Evolutionary conservation across 2,329 filamentous ascomycete species (phyloP), one percentile per base, ranked within the genome.

Genomic region (Hirsutella thompsonii): DNA sequence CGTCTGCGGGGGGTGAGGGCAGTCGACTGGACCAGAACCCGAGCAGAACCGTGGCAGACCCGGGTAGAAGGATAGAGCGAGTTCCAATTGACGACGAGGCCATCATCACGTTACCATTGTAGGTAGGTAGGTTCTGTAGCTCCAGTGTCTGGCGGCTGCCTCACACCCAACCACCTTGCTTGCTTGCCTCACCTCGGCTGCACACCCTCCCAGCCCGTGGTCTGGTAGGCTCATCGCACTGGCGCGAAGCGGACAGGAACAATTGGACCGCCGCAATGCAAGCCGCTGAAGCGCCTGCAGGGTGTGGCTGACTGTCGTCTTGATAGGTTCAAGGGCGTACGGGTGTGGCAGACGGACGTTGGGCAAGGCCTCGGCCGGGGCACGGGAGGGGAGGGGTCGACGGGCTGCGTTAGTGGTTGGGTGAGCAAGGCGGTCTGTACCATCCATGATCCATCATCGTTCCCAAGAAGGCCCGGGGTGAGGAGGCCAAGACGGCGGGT

Each of bases 221-320:
- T 26, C 11, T 26, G 23, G 23, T 11, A 26, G 23, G 23, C 23
- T 26, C 23, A 26, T 11, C 8, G 30, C 30, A 5, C 37, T 38
- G 43, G 46, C 46, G 46, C 48, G 20, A 48, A 50, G 30, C 20
- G 5, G 39, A 28, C 40, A 42, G 33, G 42, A 28, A 30, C 41
- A 37, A 49, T 48, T 49, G 47, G 48, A 43, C 37, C 32, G 37
- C 20, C 5, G 29, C 14, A 16, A 40, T 49, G 46, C 47, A 47
- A 41, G 46, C 40, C 44, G 47, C 45, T 44, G 37, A 35, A 41
- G 42, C 40, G 43, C 42, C 34, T 44, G 45, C 43, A 40, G 43
- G 42, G 39, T 42, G 43, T 33, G 38, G 39, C 32, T 23, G 40
- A n/a, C 37, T 34, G 36, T 11, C 20, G 26, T 19, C 35, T 29